phyloP scores from a whole-genome alignment of 371 early-diverging fungal species.

The Syncephalastrum sp. region DNA sequence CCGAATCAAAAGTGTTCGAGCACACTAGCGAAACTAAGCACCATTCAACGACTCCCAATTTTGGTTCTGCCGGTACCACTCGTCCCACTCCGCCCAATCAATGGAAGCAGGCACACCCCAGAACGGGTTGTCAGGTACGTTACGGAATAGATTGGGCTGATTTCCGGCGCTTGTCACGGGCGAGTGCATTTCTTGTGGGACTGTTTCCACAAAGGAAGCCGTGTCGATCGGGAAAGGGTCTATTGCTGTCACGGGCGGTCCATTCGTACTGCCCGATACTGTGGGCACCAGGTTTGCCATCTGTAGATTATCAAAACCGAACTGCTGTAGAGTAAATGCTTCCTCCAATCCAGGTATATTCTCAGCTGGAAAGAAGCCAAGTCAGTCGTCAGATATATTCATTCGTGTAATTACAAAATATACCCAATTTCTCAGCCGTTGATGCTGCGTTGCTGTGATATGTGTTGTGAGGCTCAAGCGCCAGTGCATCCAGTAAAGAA shows the following conservation, averaged over 20 bases:
- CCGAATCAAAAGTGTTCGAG: too few relatives aligned
- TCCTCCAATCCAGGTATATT: conserved; percentile 14
- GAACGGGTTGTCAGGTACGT: conserved; percentile 47
- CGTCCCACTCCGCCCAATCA: conserved; percentile 48
- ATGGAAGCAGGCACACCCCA: conserved; percentile 43
- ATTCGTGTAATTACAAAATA: not conserved
- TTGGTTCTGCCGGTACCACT: conserved; percentile 31
- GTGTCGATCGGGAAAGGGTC: not conserved
- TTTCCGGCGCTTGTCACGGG: not conserved
- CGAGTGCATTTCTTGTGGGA: not conserved
- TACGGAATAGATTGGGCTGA: conserved; percentile 24
- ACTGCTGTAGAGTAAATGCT: conserved; percentile 45
- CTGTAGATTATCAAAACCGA: conserved; percentile 25
- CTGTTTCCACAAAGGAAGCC: not conserved
- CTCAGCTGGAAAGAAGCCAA: too few relatives aligned
- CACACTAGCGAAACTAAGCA: too few relatives aligned
- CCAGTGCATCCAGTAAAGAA: conserved; percentile 9
- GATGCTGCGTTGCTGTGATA: not conserved
- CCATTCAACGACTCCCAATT: too few relatives aligned
- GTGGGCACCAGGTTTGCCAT: not conserved
- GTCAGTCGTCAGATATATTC: too few relatives aligned
- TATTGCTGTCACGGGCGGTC: not conserved
- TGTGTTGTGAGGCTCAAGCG: conserved; percentile 4
- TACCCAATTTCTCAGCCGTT: not conserved
- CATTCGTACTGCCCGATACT: not conserved